Percentiles rank a stretch among this genome's conserved stretches.
These are phyloP conservation scores for Phytophthora pseudosyringae DNA, from an alignment of 352 stramenopile genomes.

Conservation along the genomic window DNA sequence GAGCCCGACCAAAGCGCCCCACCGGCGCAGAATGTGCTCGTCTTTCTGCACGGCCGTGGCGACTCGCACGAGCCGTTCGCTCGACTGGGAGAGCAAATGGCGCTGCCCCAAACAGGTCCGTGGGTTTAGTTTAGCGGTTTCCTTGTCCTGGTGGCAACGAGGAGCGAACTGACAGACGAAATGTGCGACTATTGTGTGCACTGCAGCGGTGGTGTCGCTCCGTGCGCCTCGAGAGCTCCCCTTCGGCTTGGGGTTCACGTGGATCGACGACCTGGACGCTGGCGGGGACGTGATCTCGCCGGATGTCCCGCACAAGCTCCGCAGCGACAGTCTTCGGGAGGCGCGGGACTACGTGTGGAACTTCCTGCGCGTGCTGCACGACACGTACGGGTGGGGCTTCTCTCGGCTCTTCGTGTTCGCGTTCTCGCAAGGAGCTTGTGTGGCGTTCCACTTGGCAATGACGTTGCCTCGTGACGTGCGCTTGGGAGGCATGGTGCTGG, in stretches of 20 bases:
- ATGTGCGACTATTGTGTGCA: not conserved
- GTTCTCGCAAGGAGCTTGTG: constrained; percentile 70
- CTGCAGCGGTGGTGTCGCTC: constrained; percentile 50
- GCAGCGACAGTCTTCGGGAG: constrained; percentile 54
- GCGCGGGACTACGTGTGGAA: constrained; percentile 47
- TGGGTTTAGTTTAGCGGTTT: not conserved
- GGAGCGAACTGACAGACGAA: not conserved
- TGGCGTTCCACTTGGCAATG: constrained; percentile 64
- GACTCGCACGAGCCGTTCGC: constrained; percentile 64
- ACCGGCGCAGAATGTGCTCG: constrained; percentile 57
- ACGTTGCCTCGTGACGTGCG: constrained; percentile 39
- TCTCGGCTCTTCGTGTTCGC: constrained; percentile 68
- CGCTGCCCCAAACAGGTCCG: constrained; percentile 68
- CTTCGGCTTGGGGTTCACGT: constrained; percentile 62
- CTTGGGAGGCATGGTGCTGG: constrained; percentile 58
- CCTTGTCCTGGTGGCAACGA: not conserved
- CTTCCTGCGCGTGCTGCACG: constrained; percentile 56
- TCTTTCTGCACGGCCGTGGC: constrained; percentile 70
- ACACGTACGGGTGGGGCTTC: constrained; percentile 54
- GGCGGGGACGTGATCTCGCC: constrained; percentile 56
- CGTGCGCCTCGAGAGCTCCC: constrained; percentile 61
- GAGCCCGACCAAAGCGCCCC: constrained; percentile 22
- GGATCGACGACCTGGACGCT: constrained; percentile 62
- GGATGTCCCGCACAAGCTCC: constrained; percentile 35
- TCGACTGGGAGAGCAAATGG: constrained; percentile 57